These are phyloP conservation scores for Suillus weaverae DNA, from an alignment of 768 basidiomycete genomes.

Conservation along the genomic window DNA sequence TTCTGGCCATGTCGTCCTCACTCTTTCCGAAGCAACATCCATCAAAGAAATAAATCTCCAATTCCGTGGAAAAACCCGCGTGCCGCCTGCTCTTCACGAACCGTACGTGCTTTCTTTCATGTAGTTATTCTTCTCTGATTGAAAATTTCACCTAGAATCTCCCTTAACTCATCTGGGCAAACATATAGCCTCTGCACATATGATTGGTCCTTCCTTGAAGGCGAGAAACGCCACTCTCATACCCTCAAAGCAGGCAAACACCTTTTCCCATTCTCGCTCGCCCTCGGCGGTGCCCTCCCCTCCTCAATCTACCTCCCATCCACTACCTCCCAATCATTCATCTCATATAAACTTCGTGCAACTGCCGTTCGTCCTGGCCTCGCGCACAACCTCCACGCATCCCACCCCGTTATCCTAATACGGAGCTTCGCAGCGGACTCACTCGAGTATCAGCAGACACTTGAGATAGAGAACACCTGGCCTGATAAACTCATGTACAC, in stretches of 20 bases:
- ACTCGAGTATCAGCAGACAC: conserved; percentile 92
- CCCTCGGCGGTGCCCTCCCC: conserved; percentile 82
- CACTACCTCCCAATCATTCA: conserved; percentile 57
- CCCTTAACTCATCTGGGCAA: conserved; percentile 36
- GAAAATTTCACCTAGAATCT: conserved; percentile 10
- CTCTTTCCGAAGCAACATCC: conserved; percentile 78
- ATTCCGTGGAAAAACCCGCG: conserved; percentile 78
- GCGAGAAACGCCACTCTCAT: conserved; percentile 72
- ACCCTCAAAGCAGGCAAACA: conserved; percentile 97
- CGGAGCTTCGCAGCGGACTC: conserved; percentile 79
- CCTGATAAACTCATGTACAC: conserved; percentile 97
- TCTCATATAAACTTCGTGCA: conserved; percentile 90
- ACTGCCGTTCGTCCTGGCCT: conserved; percentile 78
- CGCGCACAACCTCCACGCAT: conserved; percentile 63
- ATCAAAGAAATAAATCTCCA: conserved; percentile 83
- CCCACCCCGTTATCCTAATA: conserved; percentile 61
- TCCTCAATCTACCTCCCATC: conserved; percentile 61
- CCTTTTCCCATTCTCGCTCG: conserved; percentile 87
- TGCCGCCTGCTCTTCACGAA: conserved; percentile 59
- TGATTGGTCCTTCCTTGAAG: conserved; percentile 92
- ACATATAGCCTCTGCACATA: conserved; percentile 73
- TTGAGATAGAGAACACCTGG: conserved; percentile 97
- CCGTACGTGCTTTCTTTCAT: conserved; percentile 46
- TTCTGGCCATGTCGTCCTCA: conserved; percentile 77
- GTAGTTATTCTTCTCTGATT: conserved; percentile 5